Conservation (phyloP, 768 basidiomycete genomes). For the Tylopilus sp. region DNA sequence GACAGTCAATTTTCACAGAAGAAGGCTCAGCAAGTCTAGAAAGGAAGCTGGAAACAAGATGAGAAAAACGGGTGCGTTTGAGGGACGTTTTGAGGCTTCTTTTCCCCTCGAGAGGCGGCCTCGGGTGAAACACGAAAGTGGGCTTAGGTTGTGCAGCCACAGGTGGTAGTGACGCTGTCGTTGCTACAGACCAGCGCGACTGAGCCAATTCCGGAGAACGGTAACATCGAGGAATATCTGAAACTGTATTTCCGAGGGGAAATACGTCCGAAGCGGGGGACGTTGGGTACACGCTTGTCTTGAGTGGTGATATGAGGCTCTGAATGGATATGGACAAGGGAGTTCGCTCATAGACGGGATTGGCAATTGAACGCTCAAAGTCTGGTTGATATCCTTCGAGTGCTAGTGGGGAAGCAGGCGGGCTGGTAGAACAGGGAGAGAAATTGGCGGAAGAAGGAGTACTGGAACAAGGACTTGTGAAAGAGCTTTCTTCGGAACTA, state of each 20-base stretch:
- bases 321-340: slow-evolving; percentile 9
- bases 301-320: slow-evolving; percentile 1
- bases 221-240: neutral
- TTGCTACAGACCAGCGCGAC: slow-evolving; percentile 29
- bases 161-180: slow-evolving; percentile 25
- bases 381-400: slow-evolving; percentile 8
- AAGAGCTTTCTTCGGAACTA: slow-evolving; percentile 22
- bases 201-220: slow-evolving; percentile 10
- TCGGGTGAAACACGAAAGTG: neutral
- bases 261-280: neutral
- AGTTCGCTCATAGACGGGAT: neutral
- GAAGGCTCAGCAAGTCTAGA: slow-evolving; percentile 25
- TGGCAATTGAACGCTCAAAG: neutral
- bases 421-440: slow-evolving; percentile 12
- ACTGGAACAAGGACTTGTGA: slow-evolving; percentile 22
- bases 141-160: slow-evolving; percentile 13
- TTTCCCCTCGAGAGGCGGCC: slow-evolving; percentile 12
- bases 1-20: slow-evolving; percentile 1
- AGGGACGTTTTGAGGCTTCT: slow-evolving; percentile 24
- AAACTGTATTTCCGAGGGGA: neutral
- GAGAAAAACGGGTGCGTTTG: slow-evolving; percentile 30
- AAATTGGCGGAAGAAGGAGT: slow-evolving; percentile 19
- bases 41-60: slow-evolving; percentile 28
- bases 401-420: slow-evolving; percentile 24
- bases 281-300: slow-evolving; percentile 3